These are phyloP conservation scores for Trichosporon sp. DNA, from an alignment of 1,284 basidiomycete species.

Conservation along the genomic window DNA sequence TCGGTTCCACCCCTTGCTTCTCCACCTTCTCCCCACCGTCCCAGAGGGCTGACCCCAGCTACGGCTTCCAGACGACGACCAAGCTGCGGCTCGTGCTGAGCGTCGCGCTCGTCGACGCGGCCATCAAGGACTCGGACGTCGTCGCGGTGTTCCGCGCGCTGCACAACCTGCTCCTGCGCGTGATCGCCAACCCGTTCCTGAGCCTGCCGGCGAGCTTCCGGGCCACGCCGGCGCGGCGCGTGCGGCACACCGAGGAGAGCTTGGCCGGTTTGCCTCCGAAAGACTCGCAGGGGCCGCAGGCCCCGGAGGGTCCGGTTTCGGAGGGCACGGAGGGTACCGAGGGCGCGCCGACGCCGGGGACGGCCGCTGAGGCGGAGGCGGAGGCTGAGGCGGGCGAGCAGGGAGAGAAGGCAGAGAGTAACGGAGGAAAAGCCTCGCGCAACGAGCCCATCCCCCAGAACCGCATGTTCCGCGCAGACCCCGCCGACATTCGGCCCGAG, in stretches of 20 bases:
- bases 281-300: too few species aligned
- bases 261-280: not conserved
- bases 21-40: not conserved
- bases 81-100: constrained; percentile 46
- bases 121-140: constrained; percentile 49
- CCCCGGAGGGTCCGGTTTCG: too few species aligned
- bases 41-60: constrained; percentile 27
- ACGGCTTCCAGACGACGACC: constrained; percentile 48
- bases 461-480: constrained; percentile 35
- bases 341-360: too few species aligned
- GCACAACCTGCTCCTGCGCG: constrained; percentile 42
- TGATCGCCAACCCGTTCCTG: constrained; percentile 44
- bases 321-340: too few species aligned
- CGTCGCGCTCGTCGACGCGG: constrained; percentile 48
- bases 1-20: not conserved
- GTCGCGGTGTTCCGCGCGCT: constrained; percentile 48
- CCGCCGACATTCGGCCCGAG: constrained; percentile 36
- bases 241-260: not conserved
- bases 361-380: not conserved
- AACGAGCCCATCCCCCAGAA: constrained; percentile 22
- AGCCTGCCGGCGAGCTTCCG: constrained; percentile 32
- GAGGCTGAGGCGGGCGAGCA: not conserved
- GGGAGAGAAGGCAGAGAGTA: not conserved
- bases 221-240: constrained; percentile 14
- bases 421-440: not conserved